Conservation (phyloP, 768 basidiomycete species). For the Serendipita vermifera region DNA sequence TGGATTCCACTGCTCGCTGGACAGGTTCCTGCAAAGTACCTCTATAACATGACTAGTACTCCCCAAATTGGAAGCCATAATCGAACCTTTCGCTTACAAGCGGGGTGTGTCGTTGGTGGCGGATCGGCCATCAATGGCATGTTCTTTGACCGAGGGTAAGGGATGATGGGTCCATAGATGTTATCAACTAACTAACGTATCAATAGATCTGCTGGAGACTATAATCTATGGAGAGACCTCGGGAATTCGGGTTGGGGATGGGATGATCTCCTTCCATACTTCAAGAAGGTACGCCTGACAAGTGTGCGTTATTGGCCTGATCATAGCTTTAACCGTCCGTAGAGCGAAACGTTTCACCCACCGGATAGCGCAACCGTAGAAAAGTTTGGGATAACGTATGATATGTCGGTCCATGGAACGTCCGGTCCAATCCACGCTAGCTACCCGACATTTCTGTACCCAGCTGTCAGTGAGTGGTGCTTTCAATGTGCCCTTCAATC, state of each 20-base stretch:
- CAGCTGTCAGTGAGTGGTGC: constrained; percentile 8
- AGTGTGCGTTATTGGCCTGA: neutral
- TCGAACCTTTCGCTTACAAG: neutral
- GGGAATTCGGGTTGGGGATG: neutral
- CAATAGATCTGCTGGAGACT: constrained; percentile 4
- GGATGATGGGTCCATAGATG: no score
- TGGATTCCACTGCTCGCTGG: neutral
- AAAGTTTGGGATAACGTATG: constrained; percentile 9
- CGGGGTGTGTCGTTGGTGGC: neutral
- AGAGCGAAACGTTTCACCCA: neutral
- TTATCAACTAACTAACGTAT: no score
- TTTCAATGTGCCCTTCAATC: neutral
- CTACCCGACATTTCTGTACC: constrained; percentile 8
- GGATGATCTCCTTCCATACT: neutral
- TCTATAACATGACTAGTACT: neutral
- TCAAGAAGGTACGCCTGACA: neutral
- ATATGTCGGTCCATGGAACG: constrained; percentile 1
- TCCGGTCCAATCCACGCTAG: constrained; percentile 4
- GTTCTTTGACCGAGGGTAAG: neutral
- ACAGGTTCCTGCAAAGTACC: neutral
- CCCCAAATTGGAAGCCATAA: neutral
- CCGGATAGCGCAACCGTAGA: neutral
- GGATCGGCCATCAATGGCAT: constrained; percentile 5
- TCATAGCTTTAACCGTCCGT: no score
- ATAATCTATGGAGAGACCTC: constrained; percentile 6